These are phyloP conservation scores for Phytophthora sp. DNA, from an alignment of 352 stramenopile species.

Conservation along the genomic window DNA sequence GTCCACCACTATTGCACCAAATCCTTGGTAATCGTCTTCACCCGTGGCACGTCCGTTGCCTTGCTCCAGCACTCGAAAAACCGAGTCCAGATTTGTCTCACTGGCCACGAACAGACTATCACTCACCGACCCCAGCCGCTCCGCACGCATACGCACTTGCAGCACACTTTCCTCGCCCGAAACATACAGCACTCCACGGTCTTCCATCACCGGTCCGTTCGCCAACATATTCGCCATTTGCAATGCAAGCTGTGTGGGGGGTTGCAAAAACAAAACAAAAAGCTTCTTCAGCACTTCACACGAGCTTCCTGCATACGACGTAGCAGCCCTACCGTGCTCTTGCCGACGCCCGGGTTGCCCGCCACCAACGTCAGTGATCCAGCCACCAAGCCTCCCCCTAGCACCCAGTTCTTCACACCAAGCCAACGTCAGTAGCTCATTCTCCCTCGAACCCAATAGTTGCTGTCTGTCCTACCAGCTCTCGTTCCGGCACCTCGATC, in stretches of 20 bases:
- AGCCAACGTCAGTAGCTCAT: slow-evolving; percentile 51
- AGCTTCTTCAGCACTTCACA: too few relatives aligned
- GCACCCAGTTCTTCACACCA: slow-evolving; percentile 86
- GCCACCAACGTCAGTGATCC: slow-evolving; percentile 95
- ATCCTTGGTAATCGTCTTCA: slow-evolving; percentile 23
- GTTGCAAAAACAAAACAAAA: too few relatives aligned
- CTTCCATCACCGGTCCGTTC: slow-evolving; percentile 2
- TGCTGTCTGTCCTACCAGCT: slow-evolving; percentile 44
- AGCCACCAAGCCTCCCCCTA: slow-evolving; percentile 95
- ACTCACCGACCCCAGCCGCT: slow-evolving; percentile 78
- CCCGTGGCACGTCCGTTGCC: slow-evolving; percentile 1
- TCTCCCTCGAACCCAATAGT: slow-evolving; percentile 24
- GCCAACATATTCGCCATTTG: slow-evolving; percentile 93
- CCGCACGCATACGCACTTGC: slow-evolving; percentile 94
- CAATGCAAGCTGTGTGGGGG: slow-evolving; percentile 90
- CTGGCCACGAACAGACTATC: slow-evolving; percentile 80
- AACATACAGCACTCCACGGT: slow-evolving; percentile 92
- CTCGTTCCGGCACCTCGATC: slow-evolving; percentile 71
- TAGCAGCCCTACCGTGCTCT: slow-evolving; percentile 76
- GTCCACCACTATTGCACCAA: slow-evolving; percentile 92
- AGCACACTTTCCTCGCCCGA: slow-evolving; percentile 97
- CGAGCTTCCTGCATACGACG: too few relatives aligned
- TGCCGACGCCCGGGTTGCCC: slow-evolving; percentile 95
- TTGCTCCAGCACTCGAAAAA: slow-evolving; percentile 66
- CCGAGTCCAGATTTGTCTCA: slow-evolving; percentile 84